A percentile compares a stretch with the other conserved stretches of the same genome.
These are phyloP conservation scores for Cubamyces sp. DNA, from an alignment of 768 basidiomycete species.

Conservation along the genomic window DNA sequence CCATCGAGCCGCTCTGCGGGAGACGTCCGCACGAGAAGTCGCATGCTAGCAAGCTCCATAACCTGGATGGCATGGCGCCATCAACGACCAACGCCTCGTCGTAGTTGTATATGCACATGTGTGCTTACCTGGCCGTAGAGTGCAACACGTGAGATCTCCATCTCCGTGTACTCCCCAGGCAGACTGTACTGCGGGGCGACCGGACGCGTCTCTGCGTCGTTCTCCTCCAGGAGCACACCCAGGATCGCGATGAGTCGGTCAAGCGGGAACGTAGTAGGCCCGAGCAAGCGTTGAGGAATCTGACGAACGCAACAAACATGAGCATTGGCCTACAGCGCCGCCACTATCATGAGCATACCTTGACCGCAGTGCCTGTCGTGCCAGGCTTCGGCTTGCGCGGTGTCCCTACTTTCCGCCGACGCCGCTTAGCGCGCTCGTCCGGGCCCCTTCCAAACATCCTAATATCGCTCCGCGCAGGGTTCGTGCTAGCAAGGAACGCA, in stretches of 20 bases:
- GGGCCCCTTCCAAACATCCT: constrained; percentile 80
- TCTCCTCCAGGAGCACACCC: constrained; percentile 76
- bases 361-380: constrained; percentile 29
- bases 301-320: constrained; percentile 31
- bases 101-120: too few species aligned
- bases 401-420: constrained; percentile 44
- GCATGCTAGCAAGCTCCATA: constrained; percentile 63
- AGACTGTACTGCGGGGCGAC: constrained; percentile 52
- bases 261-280: constrained; percentile 76
- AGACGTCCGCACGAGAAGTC: constrained; percentile 68
- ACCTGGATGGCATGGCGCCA: too few species aligned
- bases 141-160: constrained; percentile 66
- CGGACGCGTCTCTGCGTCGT: constrained; percentile 55
- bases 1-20: constrained; percentile 66
- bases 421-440: constrained; percentile 65
- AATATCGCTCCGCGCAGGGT: constrained; percentile 79
- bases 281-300: constrained; percentile 78
- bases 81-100: too few species aligned
- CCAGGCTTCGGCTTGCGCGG: constrained; percentile 31
- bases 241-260: constrained; percentile 83
- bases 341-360: constrained; percentile 26
- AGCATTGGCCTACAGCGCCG: background rate
- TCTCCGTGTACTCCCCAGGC: constrained; percentile 75
- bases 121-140: constrained; percentile 59
- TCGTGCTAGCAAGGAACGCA: constrained; percentile 82